phyloP scores from a whole-genome alignment of 2,329 filamentous ascomycete genomes.

The Fusarium penzigii region DNA sequence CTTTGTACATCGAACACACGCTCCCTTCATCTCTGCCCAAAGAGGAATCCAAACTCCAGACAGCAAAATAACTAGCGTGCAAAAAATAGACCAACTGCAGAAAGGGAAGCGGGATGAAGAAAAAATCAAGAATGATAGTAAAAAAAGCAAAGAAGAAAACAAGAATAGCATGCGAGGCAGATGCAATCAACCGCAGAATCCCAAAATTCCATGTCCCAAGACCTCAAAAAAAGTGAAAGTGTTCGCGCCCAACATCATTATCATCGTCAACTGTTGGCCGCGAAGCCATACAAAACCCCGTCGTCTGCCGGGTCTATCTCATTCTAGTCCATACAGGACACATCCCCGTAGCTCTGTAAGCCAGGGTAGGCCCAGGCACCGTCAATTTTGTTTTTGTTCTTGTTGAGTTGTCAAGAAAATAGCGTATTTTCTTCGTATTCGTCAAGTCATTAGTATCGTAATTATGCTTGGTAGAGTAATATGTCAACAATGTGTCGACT shows the following conservation, averaged over 20 bases:
- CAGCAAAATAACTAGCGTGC: slow-evolving; percentile 12
- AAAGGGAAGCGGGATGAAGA: not conserved
- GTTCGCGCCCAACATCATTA: slow-evolving; percentile 30
- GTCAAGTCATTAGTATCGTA: slow-evolving; percentile 31
- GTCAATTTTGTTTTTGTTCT: slow-evolving; percentile 5
- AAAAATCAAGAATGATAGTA: not conserved
- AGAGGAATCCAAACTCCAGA: slow-evolving; percentile 31
- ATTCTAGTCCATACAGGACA: slow-evolving; percentile 27
- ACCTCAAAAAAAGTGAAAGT: slow-evolving; percentile 12
- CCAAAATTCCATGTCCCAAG: slow-evolving; percentile 27
- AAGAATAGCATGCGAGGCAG: slow-evolving; percentile 5
- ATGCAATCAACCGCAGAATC: slow-evolving; percentile 22
- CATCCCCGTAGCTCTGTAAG: slow-evolving; percentile 12
- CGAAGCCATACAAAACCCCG: slow-evolving; percentile 29
- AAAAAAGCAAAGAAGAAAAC: slow-evolving; percentile 6
- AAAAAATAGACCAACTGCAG: slow-evolving; percentile 9
- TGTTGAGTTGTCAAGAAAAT: slow-evolving; percentile 9
- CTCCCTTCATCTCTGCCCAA: slow-evolving; percentile 14
- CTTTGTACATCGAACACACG: slow-evolving; percentile 5
- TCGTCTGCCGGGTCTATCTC: slow-evolving; percentile 17
- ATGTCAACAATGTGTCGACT: slow-evolving; percentile 2
- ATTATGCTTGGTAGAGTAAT: slow-evolving; percentile 18
- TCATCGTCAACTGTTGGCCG: slow-evolving; percentile 33
- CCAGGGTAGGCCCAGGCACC: slow-evolving; percentile 13
- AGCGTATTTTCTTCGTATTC: slow-evolving; percentile 22